Evolutionary conservation across 176 grass and related monocot genomes (phyloP).

Genomic region (Ensete glaucum): DNA sequence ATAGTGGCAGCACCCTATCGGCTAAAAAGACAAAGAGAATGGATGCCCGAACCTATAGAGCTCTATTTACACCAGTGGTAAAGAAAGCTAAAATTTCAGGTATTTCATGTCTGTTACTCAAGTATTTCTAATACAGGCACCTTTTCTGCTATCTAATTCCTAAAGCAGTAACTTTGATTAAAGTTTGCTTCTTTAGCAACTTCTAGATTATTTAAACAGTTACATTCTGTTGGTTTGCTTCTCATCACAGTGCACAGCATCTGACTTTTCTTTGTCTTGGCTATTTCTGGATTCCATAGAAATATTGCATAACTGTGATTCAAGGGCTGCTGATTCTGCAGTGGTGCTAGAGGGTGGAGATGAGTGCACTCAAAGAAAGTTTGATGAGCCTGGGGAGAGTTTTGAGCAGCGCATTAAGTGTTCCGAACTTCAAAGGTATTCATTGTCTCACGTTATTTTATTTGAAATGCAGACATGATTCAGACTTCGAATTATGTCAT

Average conservation of each 20-base stretch:
- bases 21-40: constrained; percentile 3
- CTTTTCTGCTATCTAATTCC: too few relatives aligned
- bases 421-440: not conserved
- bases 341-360: not conserved
- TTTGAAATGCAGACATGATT: too few relatives aligned
- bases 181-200: too few relatives aligned
- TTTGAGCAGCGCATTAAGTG: not conserved
- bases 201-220: too few relatives aligned
- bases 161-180: too few relatives aligned
- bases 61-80: not conserved
- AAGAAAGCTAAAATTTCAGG: constrained; percentile 15
- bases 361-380: not conserved
- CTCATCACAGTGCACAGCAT: not conserved
- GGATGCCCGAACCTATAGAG: not conserved
- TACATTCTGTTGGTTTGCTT: too few relatives aligned
- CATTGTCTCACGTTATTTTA: too few relatives aligned
- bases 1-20: not conserved
- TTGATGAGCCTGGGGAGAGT: not conserved
- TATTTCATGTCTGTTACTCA: not conserved
- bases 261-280: not conserved
- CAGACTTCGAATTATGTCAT: not conserved
- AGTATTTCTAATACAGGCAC: too few relatives aligned
- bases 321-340: not conserved
- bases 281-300: not conserved
- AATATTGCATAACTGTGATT: not conserved